Evolutionary conservation across 306 rosid species (phyloP).

Genomic region (Quercus rubra): DNA sequence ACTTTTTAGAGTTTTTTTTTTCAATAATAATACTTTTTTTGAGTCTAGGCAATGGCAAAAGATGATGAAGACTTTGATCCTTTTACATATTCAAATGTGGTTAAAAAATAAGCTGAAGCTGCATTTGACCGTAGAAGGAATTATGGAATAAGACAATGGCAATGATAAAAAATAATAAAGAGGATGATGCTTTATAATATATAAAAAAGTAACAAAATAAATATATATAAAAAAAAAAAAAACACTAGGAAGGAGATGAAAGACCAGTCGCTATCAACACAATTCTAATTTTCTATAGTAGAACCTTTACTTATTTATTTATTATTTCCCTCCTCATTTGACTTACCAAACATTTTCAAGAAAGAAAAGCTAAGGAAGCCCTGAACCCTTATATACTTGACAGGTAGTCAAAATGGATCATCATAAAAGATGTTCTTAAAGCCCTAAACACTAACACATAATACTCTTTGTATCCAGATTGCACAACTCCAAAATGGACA

Average conservation of each 20-base stretch:
- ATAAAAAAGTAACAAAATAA: not conserved
- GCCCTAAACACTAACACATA: conserved; percentile 11
- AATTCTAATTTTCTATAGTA: not conserved
- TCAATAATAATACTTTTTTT: not conserved
- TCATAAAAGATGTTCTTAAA: conserved; percentile 28
- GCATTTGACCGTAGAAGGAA: not conserved
- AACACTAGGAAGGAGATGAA: not conserved
- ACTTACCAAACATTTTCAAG: conserved; percentile 30
- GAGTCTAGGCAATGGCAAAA: not conserved
- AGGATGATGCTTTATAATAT: not conserved
- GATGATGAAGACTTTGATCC: not conserved
- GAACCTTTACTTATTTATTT: conserved; percentile 8
- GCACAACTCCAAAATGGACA: conserved; percentile 40
- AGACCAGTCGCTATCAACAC: conserved; percentile 10
- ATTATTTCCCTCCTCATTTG: conserved; percentile 31
- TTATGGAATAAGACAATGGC: not conserved
- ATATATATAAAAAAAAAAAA: not conserved
- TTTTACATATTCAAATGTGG: not conserved
- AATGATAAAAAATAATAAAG: not conserved
- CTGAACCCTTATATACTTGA: conserved; percentile 23
- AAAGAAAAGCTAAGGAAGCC: conserved; percentile 12
- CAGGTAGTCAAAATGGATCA: conserved; percentile 25
- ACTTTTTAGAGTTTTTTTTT: too few species aligned
- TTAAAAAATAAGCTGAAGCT: not conserved
- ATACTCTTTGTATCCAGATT: conserved; percentile 22